A percentile compares a stretch with the other conserved stretches of the same genome.
Conservation (phyloP, 139 green algal genomes). For the Chlamydomonas eustigma region DNA sequence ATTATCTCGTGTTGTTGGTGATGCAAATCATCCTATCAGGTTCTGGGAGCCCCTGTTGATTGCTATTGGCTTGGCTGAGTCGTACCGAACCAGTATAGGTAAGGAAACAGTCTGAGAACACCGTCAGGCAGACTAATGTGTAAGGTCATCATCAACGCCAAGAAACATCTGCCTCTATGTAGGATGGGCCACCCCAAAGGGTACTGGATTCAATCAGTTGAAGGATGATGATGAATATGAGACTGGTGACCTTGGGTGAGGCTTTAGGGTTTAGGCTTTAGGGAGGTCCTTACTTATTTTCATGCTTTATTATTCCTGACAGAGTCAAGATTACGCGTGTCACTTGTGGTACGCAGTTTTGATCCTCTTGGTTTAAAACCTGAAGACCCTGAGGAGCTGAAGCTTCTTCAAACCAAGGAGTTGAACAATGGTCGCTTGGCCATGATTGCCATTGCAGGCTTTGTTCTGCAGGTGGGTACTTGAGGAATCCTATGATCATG, state of each 20-base stretch:
- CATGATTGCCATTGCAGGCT: slow-evolving; percentile 77
- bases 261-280: too few species aligned
- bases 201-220: slow-evolving; percentile 45
- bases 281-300: too few species aligned
- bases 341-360: too few species aligned
- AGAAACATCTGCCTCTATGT: slow-evolving; percentile 54
- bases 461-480: slow-evolving; percentile 26
- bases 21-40: too few species aligned
- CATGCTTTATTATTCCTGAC: too few species aligned
- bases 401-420: slow-evolving; percentile 74
- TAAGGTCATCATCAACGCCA: too few species aligned
- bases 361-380: slow-evolving; percentile 69
- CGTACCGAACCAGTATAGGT: slow-evolving; percentile 56
- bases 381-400: slow-evolving; percentile 44
- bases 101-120: too few species aligned
- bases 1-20: too few species aligned
- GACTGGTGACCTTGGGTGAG: slow-evolving; percentile 54
- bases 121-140: too few species aligned
- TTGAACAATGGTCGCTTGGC: slow-evolving; percentile 83
- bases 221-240: slow-evolving; percentile 60
- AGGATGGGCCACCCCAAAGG: slow-evolving; percentile 60
- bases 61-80: slow-evolving; percentile 63
- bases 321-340: too few species aligned
- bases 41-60: slow-evolving; percentile 67
- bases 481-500: too few species aligned